Evolutionary conservation across 768 basidiomycete species (phyloP), one percentile per base, ranked within the genome.

Genomic region (Leccinum arenicola): DNA sequence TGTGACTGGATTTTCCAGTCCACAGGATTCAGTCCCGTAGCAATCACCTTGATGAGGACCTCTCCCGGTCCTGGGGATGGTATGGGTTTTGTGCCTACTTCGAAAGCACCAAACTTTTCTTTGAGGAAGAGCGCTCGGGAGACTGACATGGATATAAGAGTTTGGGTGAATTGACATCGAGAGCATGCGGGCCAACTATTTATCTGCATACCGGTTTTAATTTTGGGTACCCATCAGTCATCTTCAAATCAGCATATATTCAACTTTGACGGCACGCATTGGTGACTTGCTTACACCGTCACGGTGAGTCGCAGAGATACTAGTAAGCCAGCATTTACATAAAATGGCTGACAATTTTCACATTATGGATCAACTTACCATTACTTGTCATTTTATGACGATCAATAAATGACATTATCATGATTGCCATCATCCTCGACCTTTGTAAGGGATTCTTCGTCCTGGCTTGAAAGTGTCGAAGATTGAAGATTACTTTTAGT

Each of bases 1-100:
- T 40, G 19, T 4, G 48, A 23, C 54, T 63, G 70, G 8, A 70
- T 62, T 53, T 66, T 72, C 70, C 70, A 70, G 55, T 84, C 82
- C 9, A 75, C 61, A 5, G 82, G 82, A 60, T 83, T 81, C 21
- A 83, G 60, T 9, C 71, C 75, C 0, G 77, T 71, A 2, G 81
- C 66, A 35, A 71, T 57, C 35, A 79, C 66, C 61, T 76, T 78
- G 62, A 82, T 69, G 49, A 82, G 72, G 35, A 83, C 54, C 54
- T 82, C 78, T 25, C 76, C 76, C 1, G 75, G 71, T 0, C 77
- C 76, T 0, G 82, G 81, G 19, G 47, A n/a, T 8, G 63, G 62
- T 0, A 38, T 29, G 3, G 11, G 56, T 36, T 50, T 47, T 67
- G 59, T 50, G 49, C 60, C 52, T 9, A 65, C 25, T 48, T 52